Evolutionary conservation across 108 stramenopile genomes (phyloP).

Genomic region (Fragilaria crotonensis): DNA sequence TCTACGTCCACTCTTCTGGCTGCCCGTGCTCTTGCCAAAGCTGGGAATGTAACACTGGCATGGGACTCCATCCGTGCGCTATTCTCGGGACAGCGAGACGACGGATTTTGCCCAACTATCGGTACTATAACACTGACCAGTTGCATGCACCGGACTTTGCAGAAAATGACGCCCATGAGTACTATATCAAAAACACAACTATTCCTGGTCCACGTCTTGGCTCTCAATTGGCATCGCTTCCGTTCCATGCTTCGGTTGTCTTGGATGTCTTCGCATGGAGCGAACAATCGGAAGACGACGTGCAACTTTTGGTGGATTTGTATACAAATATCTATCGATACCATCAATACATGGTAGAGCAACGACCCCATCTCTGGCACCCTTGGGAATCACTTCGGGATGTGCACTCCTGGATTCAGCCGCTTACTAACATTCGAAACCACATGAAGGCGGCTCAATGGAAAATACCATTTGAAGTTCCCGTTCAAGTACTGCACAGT

Average conservation of each 20-base stretch:
- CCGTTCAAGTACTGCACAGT: slow-evolving; percentile 20
- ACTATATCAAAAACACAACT: neutral
- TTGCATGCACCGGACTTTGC: neutral
- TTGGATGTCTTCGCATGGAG: slow-evolving; percentile 6
- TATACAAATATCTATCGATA: neutral
- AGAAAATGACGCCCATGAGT: neutral
- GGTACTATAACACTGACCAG: slow-evolving; percentile 7
- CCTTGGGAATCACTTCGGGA: slow-evolving; percentile 48
- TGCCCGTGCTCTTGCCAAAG: slow-evolving; percentile 16
- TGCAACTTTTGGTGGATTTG: neutral
- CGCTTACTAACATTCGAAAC: slow-evolving; percentile 20
- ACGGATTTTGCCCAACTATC: slow-evolving; percentile 29
- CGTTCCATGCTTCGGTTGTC: slow-evolving; percentile 10
- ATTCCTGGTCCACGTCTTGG: neutral
- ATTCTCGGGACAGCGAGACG: slow-evolving; percentile 18
- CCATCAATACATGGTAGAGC: neutral
- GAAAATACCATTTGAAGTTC: slow-evolving; percentile 20
- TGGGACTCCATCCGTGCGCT: slow-evolving; percentile 5
- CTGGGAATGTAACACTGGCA: slow-evolving; percentile 1
- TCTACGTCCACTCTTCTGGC: slow-evolving; percentile 18
- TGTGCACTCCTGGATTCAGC: neutral
- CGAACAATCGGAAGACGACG: neutral
- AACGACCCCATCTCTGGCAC: slow-evolving; percentile 12
- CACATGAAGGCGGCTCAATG: slow-evolving; percentile 12
- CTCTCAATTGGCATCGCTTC: slow-evolving; percentile 5